Evolutionary conservation across 352 stramenopile species (phyloP).

Genomic region (Globisporangium abappressorium): DNA sequence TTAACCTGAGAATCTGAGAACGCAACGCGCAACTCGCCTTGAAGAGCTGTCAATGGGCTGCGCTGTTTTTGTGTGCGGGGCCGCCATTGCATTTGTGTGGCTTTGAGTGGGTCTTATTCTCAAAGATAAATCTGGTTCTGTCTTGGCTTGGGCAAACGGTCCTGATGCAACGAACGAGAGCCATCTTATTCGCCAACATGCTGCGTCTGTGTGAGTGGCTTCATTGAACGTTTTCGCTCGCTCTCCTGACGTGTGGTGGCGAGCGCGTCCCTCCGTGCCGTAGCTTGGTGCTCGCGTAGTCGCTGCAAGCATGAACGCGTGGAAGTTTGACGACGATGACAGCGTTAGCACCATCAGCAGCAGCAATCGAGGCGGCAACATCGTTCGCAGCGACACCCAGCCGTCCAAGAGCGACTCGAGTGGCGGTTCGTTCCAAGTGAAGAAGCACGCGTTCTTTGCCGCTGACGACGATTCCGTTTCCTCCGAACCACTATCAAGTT

Average conservation of each 20-base stretch:
- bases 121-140: neutral
- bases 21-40: neutral
- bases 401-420: conserved; percentile 1
- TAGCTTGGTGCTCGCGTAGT: neutral
- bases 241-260: neutral
- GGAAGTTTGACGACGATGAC: conserved; percentile 5
- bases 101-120: neutral
- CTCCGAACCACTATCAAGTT: neutral
- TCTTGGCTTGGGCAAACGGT: neutral
- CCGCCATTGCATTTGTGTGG: neutral
- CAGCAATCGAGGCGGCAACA: neutral
- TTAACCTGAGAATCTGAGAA: conserved; percentile 4
- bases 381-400: conserved; percentile 8
- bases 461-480: conserved; percentile 9
- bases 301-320: conserved; percentile 10
- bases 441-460: conserved; percentile 31
- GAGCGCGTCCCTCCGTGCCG: neutral
- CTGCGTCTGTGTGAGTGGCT: neutral
- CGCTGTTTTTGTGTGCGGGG: neutral
- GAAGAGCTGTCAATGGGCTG: neutral
- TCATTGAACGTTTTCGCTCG: neutral
- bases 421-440: conserved; percentile 9
- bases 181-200: conserved; percentile 3
- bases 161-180: neutral
- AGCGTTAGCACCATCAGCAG: neutral